A percentile compares a stretch with the other conserved stretches of the same genome.
These are phyloP conservation scores for Cupressus sempervirens DNA, from an alignment of 75 land plant species.

Conservation along the genomic window DNA sequence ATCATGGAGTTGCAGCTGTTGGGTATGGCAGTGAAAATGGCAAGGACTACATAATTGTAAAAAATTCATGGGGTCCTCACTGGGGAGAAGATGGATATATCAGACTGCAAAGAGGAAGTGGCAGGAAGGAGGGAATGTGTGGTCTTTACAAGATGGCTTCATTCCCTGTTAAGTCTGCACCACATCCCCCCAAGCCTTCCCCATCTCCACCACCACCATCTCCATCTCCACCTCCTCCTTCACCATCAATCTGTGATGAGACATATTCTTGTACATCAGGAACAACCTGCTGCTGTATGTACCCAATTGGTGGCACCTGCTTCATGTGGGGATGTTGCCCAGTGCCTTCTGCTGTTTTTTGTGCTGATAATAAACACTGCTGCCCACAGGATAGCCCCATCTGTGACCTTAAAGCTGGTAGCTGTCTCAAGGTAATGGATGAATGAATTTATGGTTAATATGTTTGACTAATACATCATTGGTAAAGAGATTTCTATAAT, in stretches of 20 bases:
- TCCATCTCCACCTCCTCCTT: not conserved
- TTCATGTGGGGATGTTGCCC: not conserved
- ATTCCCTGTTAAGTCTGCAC: conserved; percentile 21
- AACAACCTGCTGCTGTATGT: not conserved
- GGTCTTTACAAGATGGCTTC: conserved; percentile 30
- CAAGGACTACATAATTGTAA: conserved; percentile 22
- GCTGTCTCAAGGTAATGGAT: not conserved
- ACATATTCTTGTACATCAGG: not conserved
- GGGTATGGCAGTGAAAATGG: conserved; percentile 29
- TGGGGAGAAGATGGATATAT: conserved; percentile 38
- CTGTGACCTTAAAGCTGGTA: not conserved
- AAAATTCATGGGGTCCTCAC: conserved; percentile 35
- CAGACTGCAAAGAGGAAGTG: conserved; percentile 18
- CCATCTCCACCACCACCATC: not conserved
- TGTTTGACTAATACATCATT: no score
- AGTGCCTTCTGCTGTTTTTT: not conserved
- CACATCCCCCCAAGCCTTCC: conserved; percentile 12
- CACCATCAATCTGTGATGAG: not conserved
- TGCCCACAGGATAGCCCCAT: not conserved
- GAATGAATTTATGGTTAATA: not conserved
- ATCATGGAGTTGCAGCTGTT: conserved; percentile 30
- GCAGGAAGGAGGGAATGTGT: conserved; percentile 15
- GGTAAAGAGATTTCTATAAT: no score
- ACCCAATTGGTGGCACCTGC: not conserved
- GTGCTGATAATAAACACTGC: not conserved